phyloP scores from a whole-genome alignment of 192 early-diverging fungal genomes.

The Coemansia sp. region DNA sequence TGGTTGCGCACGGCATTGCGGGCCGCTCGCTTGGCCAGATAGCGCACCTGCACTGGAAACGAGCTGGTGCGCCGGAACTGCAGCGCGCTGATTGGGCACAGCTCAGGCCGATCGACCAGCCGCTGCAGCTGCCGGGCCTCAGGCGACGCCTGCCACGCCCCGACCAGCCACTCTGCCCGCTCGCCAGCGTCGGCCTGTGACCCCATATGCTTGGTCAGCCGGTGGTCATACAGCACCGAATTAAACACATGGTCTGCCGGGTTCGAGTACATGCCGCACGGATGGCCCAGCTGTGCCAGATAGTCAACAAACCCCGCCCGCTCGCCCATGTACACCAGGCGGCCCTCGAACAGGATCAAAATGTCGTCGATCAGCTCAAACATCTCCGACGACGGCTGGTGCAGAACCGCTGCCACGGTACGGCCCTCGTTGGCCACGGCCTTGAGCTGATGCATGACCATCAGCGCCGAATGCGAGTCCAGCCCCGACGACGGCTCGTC shows the following conservation, averaged over 20 bases:
- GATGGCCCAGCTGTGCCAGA: slow-evolving; percentile 42
- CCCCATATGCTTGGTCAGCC: slow-evolving; percentile 11
- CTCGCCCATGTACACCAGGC: slow-evolving; percentile 64
- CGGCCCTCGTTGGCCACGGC: slow-evolving; percentile 43
- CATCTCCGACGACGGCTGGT: slow-evolving; percentile 59
- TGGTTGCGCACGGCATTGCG: slow-evolving; percentile 54
- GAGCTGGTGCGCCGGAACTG: slow-evolving; percentile 33
- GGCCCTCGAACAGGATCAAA: slow-evolving; percentile 62
- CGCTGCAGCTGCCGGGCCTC: slow-evolving; percentile 17
- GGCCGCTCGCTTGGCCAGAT: slow-evolving; percentile 44
- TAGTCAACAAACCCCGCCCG: slow-evolving; percentile 47
- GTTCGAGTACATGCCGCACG: slow-evolving; percentile 53
- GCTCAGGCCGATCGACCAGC: slow-evolving; percentile 21
- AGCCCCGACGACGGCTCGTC: slow-evolving; percentile 74
- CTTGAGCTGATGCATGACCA: slow-evolving; percentile 49
- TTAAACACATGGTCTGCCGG: slow-evolving; percentile 61
- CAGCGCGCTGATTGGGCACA: slow-evolving; percentile 8
- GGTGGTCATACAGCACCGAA: slow-evolving; percentile 47
- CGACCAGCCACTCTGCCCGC: slow-evolving; percentile 24
- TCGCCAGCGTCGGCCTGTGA: not conserved
- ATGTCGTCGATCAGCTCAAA: slow-evolving; percentile 67
- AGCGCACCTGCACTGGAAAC: slow-evolving; percentile 29
- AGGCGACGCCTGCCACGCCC: slow-evolving; percentile 33
- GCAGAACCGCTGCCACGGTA: slow-evolving; percentile 44
- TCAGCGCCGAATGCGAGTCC: slow-evolving; percentile 55